Base-by-base conservation (phyloP, 2,329 filamentous ascomycete genomes). In the Trichoderma guizhouense region DNA sequence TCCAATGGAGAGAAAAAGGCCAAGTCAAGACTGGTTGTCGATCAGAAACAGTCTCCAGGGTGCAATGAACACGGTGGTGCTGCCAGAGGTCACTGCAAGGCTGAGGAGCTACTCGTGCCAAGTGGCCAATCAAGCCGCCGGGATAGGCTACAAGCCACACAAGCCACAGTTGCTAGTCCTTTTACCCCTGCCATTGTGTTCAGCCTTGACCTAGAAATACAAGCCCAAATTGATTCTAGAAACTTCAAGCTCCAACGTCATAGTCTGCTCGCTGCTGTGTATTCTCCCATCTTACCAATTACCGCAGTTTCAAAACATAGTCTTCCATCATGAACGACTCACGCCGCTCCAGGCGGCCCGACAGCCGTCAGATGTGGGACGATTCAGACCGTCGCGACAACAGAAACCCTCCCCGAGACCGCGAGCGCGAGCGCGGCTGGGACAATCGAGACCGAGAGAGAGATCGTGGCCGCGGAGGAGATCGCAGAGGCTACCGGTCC, bases 321-420 rank as follows among this genome's bases (percentile, higher is more conserved):
- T n/a, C 9, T 30, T 6, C 55, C 61, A 76, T 0, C 21, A 83
- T 83, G 79, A 77, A 74, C 63, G 81, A 83, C 73, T 73, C 78
- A 18, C 78, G 81, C 63, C 78, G 81, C 61, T 73, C 74, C 30
- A 78, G 80, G 66, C 79, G 81, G 60, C 79, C 79, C 28, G 89
- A 91, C 75, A 89, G 86, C 79, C 86, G 86, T 65, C 84, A 87
- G 67, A 89, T 89, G 85, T 89, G 88, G 87, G 89, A 92, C 73
- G 85, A 87, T 55, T 81, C 84, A 12, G 83, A 85, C 69, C 81
- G 83, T 21, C 81, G 80, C 68, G 79, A 79, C 68, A 79, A 79
- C 67, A 79, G 81, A 32, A 75, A 77, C 66, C 74, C 71, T 36
- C 53, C 71, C 3, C 76, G 78, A 53, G 76, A 76, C n/a, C 74